A percentile compares a stretch with the other conserved stretches of the same genome.
These are phyloP conservation scores for Clavispora fructus DNA, from an alignment of 805 yeast species.

Conservation along the genomic window DNA sequence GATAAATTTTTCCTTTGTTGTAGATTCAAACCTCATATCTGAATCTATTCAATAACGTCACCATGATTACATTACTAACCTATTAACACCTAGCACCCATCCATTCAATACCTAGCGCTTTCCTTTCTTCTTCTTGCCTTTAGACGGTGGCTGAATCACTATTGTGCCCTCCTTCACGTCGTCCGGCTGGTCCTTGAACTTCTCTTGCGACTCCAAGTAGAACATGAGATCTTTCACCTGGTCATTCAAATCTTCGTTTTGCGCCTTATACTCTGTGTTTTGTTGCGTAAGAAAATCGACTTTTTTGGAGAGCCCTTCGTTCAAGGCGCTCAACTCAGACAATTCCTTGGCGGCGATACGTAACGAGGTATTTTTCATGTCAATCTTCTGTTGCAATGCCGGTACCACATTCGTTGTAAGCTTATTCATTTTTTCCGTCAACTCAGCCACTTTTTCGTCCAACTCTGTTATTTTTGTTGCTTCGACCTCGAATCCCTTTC, in stretches of 20 bases:
- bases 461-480: conserved; percentile 15
- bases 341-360: conserved; percentile 27
- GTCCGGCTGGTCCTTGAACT: conserved; percentile 64
- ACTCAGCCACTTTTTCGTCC: conserved; percentile 26
- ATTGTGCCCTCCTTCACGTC: conserved; percentile 71
- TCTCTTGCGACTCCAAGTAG: conserved; percentile 65
- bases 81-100: not conserved
- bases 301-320: conserved; percentile 36
- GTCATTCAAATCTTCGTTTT: conserved; percentile 50
- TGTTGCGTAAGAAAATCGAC: conserved; percentile 28
- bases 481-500: not conserved
- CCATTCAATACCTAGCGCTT: not conserved
- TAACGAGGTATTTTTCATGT: conserved; percentile 25
- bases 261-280: conserved; percentile 24
- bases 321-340: conserved; percentile 26
- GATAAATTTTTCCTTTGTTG: not conserved
- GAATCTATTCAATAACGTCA: too few relatives aligned
- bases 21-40: too few relatives aligned
- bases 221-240: conserved; percentile 79
- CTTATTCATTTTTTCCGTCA: conserved; percentile 15
- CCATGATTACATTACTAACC: not conserved
- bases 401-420: conserved; percentile 28
- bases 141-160: conserved; percentile 33
- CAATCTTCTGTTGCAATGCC: conserved; percentile 26
- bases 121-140: conserved; percentile 9